Percentiles rank a stretch among this genome's conserved stretches.
Evolutionary conservation across 2,329 filamentous ascomycete genomes (phyloP).

Genomic region (Pseudogymnoascus sp.): DNA sequence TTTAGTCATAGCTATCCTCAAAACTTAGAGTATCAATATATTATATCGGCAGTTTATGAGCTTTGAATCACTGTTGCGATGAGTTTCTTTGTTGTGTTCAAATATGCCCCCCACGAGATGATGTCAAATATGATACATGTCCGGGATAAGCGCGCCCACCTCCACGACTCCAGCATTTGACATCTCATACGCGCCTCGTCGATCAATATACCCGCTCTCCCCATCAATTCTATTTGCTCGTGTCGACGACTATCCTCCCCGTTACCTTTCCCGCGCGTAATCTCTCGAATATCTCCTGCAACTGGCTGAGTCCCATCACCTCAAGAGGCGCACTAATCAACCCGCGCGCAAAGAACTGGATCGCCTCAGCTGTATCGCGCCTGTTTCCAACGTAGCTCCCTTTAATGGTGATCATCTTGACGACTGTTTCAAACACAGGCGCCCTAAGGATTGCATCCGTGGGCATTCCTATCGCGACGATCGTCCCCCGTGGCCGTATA

Average conservation of each 20-base stretch:
- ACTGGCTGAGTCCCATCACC: slow-evolving; percentile 70
- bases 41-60: neutral
- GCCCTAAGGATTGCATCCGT: slow-evolving; percentile 72
- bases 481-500: slow-evolving; percentile 71
- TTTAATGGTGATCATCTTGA: slow-evolving; percentile 87
- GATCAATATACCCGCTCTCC: neutral
- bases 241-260: slow-evolving; percentile 76
- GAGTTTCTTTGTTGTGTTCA: neutral
- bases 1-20: neutral
- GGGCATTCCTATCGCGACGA: slow-evolving; percentile 86
- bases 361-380: slow-evolving; percentile 76
- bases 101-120: neutral
- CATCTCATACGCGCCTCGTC: neutral
- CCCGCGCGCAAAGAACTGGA: slow-evolving; percentile 81
- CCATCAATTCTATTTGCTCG: slow-evolving; percentile 43
- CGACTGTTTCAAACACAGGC: slow-evolving; percentile 82
- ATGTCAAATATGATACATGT: neutral
- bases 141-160: neutral
- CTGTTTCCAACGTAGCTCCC: slow-evolving; percentile 92
- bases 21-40: neutral
- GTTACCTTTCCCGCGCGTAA: slow-evolving; percentile 65
- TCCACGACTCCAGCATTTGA: neutral
- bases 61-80: neutral
- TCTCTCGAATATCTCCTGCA: slow-evolving; percentile 72
- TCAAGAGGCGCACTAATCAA: slow-evolving; percentile 85